A percentile compares a stretch with the other conserved stretches of the same genome.
Evolutionary conservation across 306 rosid species (phyloP).

Genomic region (Prunus kanzakura): DNA sequence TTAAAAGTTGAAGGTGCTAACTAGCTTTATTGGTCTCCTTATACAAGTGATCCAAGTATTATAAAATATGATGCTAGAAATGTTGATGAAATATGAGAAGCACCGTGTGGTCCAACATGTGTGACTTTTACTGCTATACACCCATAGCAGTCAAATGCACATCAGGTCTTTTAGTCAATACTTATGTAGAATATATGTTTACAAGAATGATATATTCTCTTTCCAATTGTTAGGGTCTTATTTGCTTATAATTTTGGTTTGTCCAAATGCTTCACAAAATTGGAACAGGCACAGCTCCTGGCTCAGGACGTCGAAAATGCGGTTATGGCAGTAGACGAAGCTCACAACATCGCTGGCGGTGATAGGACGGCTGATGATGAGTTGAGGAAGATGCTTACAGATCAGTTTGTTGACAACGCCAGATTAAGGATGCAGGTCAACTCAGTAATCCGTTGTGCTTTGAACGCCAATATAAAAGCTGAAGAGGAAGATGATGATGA

Average conservation of each 20-base stretch:
- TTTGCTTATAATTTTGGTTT: neutral
- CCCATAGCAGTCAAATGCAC: neutral
- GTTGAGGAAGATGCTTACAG: conserved; percentile 65
- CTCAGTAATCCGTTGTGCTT: conserved; percentile 66
- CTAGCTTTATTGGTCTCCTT: neutral
- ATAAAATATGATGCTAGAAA: neutral
- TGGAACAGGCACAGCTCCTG: conserved; percentile 86
- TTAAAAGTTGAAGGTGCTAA: neutral
- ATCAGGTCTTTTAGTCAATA: neutral
- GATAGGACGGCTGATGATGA: conserved; percentile 42
- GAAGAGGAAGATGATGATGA: conserved; percentile 35
- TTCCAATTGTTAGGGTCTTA: neutral
- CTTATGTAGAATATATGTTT: neutral
- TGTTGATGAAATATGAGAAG: neutral
- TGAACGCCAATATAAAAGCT: conserved; percentile 40
- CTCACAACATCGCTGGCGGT: conserved; percentile 17
- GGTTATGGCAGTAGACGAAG: conserved; percentile 35
- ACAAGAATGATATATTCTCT: neutral
- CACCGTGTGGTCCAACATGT: neutral
- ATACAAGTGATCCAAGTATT: too few species aligned
- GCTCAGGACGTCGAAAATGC: conserved; percentile 65
- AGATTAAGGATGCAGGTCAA: conserved; percentile 78
- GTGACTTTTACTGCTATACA: neutral
- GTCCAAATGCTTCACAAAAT: conserved; percentile 3
- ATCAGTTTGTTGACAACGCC: conserved; percentile 75